These are phyloP conservation scores for Suzukiozyma palmioleophila DNA, from an alignment of 1,139 yeast species.

Conservation along the genomic window DNA sequence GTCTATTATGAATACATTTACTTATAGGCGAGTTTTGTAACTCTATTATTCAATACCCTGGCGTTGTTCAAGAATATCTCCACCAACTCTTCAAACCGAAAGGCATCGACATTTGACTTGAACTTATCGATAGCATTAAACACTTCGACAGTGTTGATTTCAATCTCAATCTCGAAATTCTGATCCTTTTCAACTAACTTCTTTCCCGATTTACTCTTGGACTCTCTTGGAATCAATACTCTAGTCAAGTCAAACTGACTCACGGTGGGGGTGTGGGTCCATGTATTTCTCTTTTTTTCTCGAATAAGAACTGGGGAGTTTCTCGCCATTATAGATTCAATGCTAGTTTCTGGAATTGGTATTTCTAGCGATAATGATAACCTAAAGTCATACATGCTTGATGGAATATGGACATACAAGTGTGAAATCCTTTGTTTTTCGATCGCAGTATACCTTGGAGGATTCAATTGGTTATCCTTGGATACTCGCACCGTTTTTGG, in stretches of 20 bases:
- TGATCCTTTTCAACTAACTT: conserved; percentile 37
- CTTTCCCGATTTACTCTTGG: conserved; percentile 40
- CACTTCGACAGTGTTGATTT: conserved; percentile 63
- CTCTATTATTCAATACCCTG: conserved; percentile 43
- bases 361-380: conserved; percentile 72
- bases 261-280: conserved; percentile 62
- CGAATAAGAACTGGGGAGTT: conserved; percentile 50
- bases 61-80: conserved; percentile 74
- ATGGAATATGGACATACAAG: conserved; percentile 69
- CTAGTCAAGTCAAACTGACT: conserved; percentile 69
- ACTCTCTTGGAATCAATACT: conserved; percentile 47
- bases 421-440: conserved; percentile 71
- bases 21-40: conserved; percentile 36
- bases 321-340: conserved; percentile 33
- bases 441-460: conserved; percentile 67
- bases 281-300: conserved; percentile 60
- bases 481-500: conserved; percentile 64
- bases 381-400: conserved; percentile 71
- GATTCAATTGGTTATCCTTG: conserved; percentile 52
- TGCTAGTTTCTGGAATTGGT: conserved; percentile 58
- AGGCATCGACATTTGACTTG: conserved; percentile 47
- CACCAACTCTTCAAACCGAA: conserved; percentile 64
- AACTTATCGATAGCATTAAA: conserved; percentile 57
- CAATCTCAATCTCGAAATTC: conserved; percentile 63
- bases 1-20: conserved; percentile 3